Percentiles rank a stretch among this genome's conserved stretches.
These are phyloP conservation scores for Rhypophila decipiens DNA, from an alignment of 495 filamentous ascomycete species.

Conservation along the genomic window DNA sequence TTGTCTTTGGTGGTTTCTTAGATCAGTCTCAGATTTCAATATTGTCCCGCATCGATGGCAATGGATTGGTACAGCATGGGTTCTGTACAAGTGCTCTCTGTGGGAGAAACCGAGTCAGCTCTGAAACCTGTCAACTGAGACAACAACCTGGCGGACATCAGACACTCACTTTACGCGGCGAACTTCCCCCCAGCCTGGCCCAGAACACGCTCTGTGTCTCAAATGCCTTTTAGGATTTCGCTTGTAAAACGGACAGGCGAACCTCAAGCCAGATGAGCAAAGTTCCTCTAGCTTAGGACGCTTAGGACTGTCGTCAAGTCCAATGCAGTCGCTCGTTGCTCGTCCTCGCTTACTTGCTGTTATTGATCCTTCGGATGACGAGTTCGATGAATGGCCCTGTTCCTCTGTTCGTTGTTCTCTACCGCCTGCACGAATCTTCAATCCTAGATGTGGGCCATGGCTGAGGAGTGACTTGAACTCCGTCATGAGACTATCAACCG, in stretches of 20 bases:
- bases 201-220: constrained; percentile 4
- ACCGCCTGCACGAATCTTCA: constrained; percentile 1
- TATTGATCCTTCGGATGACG: not conserved
- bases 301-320: not conserved
- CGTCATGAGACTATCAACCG: not conserved
- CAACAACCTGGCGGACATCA: not conserved
- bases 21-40: not conserved
- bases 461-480: not conserved
- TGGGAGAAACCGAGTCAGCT: not conserved
- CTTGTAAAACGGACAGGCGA: constrained; percentile 11
- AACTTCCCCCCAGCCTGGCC: constrained; percentile 2
- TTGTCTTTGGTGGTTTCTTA: constrained; percentile 1
- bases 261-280: not conserved
- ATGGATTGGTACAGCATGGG: constrained; percentile 2
- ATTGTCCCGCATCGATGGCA: constrained; percentile 3
- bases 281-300: not conserved
- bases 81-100: constrained; percentile 11
- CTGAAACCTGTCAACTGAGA: not conserved
- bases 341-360: not conserved
- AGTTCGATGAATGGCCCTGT: not conserved
- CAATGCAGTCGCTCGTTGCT: no score
- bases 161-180: constrained; percentile 7
- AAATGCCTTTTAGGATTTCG: constrained; percentile 6
- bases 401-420: not conserved
- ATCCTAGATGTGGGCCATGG: not conserved